phyloP scores from a whole-genome alignment of 805 yeast genomes.

The Pichia thaimueangensis region DNA sequence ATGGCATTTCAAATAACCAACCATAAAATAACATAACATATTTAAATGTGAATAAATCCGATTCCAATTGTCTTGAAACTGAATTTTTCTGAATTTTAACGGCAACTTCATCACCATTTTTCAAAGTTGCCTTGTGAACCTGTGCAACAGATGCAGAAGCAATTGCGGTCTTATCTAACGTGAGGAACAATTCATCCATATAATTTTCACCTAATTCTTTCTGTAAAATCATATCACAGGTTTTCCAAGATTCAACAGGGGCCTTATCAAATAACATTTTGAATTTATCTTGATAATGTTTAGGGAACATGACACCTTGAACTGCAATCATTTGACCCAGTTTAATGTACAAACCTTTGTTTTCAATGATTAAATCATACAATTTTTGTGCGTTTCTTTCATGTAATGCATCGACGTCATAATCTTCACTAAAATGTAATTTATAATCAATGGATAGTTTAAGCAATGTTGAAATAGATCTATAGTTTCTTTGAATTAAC shows the following conservation, averaged over 20 bases:
- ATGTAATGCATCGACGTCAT: slow-evolving; percentile 50
- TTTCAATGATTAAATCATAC: slow-evolving; percentile 36
- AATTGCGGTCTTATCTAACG: slow-evolving; percentile 50
- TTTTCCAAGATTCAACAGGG: slow-evolving; percentile 49
- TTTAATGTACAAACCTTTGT: slow-evolving; percentile 64
- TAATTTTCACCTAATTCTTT: slow-evolving; percentile 39
- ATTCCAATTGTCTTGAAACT: slow-evolving; percentile 50
- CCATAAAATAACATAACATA: slow-evolving; percentile 47
- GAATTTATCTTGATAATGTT: slow-evolving; percentile 53
- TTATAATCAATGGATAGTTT: slow-evolving; percentile 59
- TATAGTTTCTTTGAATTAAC: slow-evolving; percentile 42
- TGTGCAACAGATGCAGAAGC: slow-evolving; percentile 77
- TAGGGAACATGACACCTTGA: slow-evolving; percentile 64
- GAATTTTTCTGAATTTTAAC: slow-evolving; percentile 62
- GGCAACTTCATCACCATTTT: slow-evolving; percentile 48
- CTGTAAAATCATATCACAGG: slow-evolving; percentile 35
- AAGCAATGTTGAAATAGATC: slow-evolving; percentile 42
- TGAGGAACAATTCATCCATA: slow-evolving; percentile 32
- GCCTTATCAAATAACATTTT: slow-evolving; percentile 60
- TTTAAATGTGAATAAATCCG: slow-evolving; percentile 57
- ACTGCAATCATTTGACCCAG: slow-evolving; percentile 76
- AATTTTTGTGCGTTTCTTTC: slow-evolving; percentile 49
- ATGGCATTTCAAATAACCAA: slow-evolving; percentile 56
- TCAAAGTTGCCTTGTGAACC: slow-evolving; percentile 50
- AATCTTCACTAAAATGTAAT: slow-evolving; percentile 38